Evolutionary conservation across 2,329 filamentous ascomycete species (phyloP).

Genomic region (Furcasterigmium sp.): DNA sequence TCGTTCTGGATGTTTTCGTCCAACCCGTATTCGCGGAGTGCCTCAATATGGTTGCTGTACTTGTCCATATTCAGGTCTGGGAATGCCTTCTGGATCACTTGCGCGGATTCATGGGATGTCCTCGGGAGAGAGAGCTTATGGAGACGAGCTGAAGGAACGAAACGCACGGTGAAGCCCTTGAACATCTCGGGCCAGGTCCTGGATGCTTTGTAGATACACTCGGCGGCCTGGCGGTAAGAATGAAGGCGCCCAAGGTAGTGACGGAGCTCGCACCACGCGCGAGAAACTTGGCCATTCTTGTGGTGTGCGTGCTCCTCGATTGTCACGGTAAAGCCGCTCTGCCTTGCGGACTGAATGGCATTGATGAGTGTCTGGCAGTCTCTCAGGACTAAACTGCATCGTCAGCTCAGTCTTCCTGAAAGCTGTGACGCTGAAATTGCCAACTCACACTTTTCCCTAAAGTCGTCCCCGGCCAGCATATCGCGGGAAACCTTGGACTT

Average conservation of each 20-base stretch:
- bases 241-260: constrained; percentile 20
- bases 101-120: not conserved
- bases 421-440: not conserved
- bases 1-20: not conserved
- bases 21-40: not conserved
- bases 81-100: constrained; percentile 15
- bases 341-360: not conserved
- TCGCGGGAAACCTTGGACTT: not conserved
- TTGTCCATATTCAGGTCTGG: not conserved
- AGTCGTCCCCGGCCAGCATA: not conserved
- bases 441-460: constrained; percentile 1
- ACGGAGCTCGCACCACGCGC: constrained; percentile 21
- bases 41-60: not conserved
- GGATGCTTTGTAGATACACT: constrained; percentile 15
- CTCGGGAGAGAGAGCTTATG: constrained; percentile 8
- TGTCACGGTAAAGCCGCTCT: constrained; percentile 1
- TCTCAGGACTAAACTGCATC: constrained; percentile 6
- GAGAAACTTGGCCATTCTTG: not conserved
- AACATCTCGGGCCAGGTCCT: constrained; percentile 24
- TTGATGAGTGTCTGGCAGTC: constrained; percentile 14
- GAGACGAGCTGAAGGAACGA: constrained; percentile 17
- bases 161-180: constrained; percentile 18
- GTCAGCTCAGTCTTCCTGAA: not conserved
- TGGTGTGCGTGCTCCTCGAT: not conserved
- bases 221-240: constrained; percentile 14